Evolutionary conservation across 192 early-diverging fungal genomes (phyloP), one percentile per base, ranked within the genome.

Genomic region (Podochytrium sp.): DNA sequence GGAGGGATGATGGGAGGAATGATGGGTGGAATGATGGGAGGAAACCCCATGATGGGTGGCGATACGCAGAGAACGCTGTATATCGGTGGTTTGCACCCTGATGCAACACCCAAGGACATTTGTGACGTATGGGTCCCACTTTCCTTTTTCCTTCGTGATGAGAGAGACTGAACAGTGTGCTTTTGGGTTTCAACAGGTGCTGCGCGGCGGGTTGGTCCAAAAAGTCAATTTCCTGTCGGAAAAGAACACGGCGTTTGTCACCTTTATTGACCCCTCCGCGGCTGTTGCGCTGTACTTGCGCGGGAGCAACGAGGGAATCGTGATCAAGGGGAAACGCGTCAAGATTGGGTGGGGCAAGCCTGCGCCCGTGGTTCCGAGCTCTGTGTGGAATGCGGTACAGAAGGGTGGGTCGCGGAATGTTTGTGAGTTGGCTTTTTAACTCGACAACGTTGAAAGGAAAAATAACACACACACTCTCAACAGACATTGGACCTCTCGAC

Each of bases 291-390:
- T 96, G 65, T 86, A 83, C 65, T 80, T 87, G 56, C 81, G 84
- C 33, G 87, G 85, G 3, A 84, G 51, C 30, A 76, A 81, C 33
- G 80, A 90, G 39, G 91, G 91, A 0, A 66, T 95, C 39, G 75
- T 89, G 2, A 81, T 95, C 68, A 90, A 92, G 43, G 86, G 83
- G 65, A 91, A 92, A 65, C 83, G 91, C 0, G 76, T 94, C 33
- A 93, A 93, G 75, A 75, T 94, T 49, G 91, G 90, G 2, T 96
- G 93, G 93, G 93, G 93, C 29, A 91, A 93, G 71, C 82, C 90
- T 1, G 79, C 85, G 7, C 84, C 90, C 30, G 12, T 53, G 4
- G 50, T 81, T 20, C 84, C 83, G 1, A 40, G 64, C 18, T 40
- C 71, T 20, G 84, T 94, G 1, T 81, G 86, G 18, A 57, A 77